Percentiles rank a stretch among this genome's conserved stretches.
phyloP scores from a whole-genome alignment of 176 grass and related monocot genomes.

The Tuctoria greenei region DNA sequence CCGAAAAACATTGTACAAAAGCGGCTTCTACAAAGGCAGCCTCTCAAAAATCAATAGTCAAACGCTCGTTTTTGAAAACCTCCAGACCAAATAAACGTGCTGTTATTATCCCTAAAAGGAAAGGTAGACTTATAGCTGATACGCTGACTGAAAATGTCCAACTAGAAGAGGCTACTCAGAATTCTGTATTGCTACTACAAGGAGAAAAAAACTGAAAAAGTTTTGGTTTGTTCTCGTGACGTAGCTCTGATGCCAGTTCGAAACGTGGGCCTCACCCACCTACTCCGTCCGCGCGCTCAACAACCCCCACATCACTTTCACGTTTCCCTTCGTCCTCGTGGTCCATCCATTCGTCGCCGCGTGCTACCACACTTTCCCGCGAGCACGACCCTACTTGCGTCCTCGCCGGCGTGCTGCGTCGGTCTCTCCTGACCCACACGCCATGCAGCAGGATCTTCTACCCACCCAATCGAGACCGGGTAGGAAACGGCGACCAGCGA shows the following conservation, averaged over 20 bases:
- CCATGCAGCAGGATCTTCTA: background rate
- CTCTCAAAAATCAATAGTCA: too few species aligned
- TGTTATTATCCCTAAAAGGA: too few species aligned
- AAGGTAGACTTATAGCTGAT: too few species aligned
- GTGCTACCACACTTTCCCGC: background rate
- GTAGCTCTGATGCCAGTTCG: background rate
- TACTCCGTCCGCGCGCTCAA: background rate
- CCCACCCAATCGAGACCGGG: background rate
- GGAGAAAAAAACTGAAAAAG: too few species aligned
- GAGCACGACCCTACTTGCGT: background rate
- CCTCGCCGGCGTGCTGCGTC: background rate
- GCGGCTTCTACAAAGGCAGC: too few species aligned
- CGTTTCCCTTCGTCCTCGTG: background rate
- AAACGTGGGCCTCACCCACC: background rate
- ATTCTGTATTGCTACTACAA: too few species aligned
- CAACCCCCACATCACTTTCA: constrained; percentile 4
- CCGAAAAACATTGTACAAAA: too few species aligned
- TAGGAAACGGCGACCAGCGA: too few species aligned
- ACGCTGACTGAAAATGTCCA: too few species aligned
- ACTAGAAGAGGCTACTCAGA: too few species aligned
- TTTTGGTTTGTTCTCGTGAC: background rate
- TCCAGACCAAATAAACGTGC: too few species aligned
- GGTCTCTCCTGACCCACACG: background rate
- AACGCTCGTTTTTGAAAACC: too few species aligned
- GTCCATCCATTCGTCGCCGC: background rate